Evolutionary conservation across 2,329 filamentous ascomycete genomes (phyloP).

Genomic region (Fusarium sambucinum): DNA sequence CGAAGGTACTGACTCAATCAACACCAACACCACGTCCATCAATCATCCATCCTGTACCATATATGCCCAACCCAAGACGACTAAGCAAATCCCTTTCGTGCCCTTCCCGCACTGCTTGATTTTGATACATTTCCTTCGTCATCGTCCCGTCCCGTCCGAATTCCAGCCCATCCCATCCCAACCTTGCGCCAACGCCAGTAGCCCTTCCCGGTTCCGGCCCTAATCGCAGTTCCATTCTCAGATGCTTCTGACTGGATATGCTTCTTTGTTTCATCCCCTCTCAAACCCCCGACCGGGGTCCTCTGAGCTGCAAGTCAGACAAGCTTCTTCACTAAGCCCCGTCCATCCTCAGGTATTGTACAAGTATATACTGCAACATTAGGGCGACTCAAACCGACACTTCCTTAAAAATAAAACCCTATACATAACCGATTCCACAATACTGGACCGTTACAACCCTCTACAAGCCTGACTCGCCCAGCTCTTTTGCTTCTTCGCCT

Average conservation of each 20-base stretch:
- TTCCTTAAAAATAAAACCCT: conserved; percentile 24
- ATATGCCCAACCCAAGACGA: conserved; percentile 43
- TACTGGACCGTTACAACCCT: conserved; percentile 13
- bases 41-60: conserved; percentile 33
- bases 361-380: conserved; percentile 45
- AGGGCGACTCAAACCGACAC: conserved; percentile 23
- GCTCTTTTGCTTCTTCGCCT: not conserved
- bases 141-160: conserved; percentile 16
- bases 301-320: not conserved
- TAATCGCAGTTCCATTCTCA: conserved; percentile 27
- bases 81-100: conserved; percentile 37
- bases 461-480: conserved; percentile 1
- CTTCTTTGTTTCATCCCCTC: conserved; percentile 16
- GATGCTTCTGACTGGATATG: conserved; percentile 33
- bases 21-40: conserved; percentile 16
- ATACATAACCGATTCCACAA: conserved; percentile 15
- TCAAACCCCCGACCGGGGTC: conserved; percentile 3
- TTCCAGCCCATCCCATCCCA: conserved; percentile 20
- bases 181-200: conserved; percentile 47
- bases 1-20: conserved; percentile 13
- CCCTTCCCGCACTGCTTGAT: conserved; percentile 39
- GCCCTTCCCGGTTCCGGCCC: conserved; percentile 19
- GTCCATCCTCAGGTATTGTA: conserved; percentile 41
- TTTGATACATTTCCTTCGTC: conserved; percentile 47
- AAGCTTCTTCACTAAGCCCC: conserved; percentile 2